Base-by-base conservation (phyloP, 2,329 filamentous ascomycete species). In the Endoconidiophora laricicola region DNA sequence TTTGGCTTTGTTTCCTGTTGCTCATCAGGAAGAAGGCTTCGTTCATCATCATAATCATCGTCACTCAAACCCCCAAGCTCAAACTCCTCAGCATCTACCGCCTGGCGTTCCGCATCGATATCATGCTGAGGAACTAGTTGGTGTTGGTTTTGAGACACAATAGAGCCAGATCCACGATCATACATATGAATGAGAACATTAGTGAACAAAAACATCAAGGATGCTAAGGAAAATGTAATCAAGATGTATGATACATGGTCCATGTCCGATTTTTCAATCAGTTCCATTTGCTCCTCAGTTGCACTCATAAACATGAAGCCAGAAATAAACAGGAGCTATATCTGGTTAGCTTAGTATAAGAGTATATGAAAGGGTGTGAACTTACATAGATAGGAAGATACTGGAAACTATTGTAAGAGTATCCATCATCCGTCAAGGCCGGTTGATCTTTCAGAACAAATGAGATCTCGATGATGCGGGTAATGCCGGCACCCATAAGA, bases 231-330 rank as follows among this genome's bases (percentile, higher is more conserved):
- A 71, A 83, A 96, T 7, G 95, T 69, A 48, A 96, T 88, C 23
- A 98, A 73, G 39, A 96, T 78, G 63, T 96, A 98, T 4, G 88
- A 82, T 40, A 96, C 85, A 60, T 93, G 86, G 23, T 87, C 87
- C 59, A 96, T 79, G 53, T 79, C 73, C 0, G 84, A 82, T 38
- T 76, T 69, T 39, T 77, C 73, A 4, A 96, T 70, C 1, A 95
- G 69, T 20, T 71, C 60, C 85, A 96, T 94, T 65, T 96, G 91
- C 66, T 98, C 88, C 63, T 96, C 91, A 0, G 87, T 96, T 14
- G 91, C 90, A 29, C 86, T 84, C 87, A 96, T 94, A 68, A 98
- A 98, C 39, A 98, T 73, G 67, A 96, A 94, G 1, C 91, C 91
- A 3, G 88, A 83, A 4, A 88, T 87, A 60, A 85, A 94, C 24